A percentile compares a stretch with the other conserved stretches of the same genome.
Evolutionary conservation across 192 early-diverging fungal genomes (phyloP).

Genomic region (Umbelopsis isabellina): DNA sequence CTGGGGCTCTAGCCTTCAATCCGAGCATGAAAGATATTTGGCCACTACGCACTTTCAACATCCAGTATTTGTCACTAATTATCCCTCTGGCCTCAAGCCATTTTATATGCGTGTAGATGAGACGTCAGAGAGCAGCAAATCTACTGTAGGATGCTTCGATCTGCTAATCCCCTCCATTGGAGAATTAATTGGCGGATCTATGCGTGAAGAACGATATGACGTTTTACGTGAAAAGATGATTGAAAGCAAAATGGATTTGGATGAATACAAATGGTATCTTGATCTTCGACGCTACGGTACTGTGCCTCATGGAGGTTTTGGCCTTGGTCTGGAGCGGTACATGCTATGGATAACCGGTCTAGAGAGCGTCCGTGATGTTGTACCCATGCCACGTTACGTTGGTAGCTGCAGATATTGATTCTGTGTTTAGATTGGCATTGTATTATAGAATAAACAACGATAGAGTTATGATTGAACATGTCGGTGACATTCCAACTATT

Average conservation of each 20-base stretch:
- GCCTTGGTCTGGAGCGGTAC: slow-evolving; percentile 87
- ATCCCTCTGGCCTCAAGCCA: slow-evolving; percentile 77
- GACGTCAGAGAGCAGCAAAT: slow-evolving; percentile 42
- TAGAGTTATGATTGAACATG: no score
- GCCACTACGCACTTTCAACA: slow-evolving; percentile 62
- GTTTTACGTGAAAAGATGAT: slow-evolving; percentile 57
- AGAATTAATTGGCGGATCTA: slow-evolving; percentile 82
- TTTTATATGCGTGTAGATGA: slow-evolving; percentile 84
- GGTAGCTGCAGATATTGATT: slow-evolving; percentile 56
- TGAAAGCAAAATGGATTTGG: slow-evolving; percentile 55
- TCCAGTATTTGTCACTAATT: slow-evolving; percentile 93
- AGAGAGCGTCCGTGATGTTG: slow-evolving; percentile 78
- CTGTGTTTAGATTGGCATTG: background rate
- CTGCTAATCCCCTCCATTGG: slow-evolving; percentile 83
- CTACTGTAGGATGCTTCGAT: slow-evolving; percentile 83
- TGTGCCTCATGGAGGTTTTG: slow-evolving; percentile 88
- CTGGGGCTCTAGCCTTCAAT: slow-evolving; percentile 78
- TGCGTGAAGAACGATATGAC: slow-evolving; percentile 74
- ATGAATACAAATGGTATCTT: slow-evolving; percentile 84
- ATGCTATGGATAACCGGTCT: slow-evolving; percentile 78
- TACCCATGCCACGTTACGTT: slow-evolving; percentile 54
- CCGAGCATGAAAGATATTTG: slow-evolving; percentile 87
- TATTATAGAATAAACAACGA: background rate
- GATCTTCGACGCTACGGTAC: slow-evolving; percentile 83
- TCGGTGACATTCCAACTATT: no score